Evolutionary conservation across 2,329 filamentous ascomycete genomes (phyloP).

Genomic region (Fusarium nisikadoi): DNA sequence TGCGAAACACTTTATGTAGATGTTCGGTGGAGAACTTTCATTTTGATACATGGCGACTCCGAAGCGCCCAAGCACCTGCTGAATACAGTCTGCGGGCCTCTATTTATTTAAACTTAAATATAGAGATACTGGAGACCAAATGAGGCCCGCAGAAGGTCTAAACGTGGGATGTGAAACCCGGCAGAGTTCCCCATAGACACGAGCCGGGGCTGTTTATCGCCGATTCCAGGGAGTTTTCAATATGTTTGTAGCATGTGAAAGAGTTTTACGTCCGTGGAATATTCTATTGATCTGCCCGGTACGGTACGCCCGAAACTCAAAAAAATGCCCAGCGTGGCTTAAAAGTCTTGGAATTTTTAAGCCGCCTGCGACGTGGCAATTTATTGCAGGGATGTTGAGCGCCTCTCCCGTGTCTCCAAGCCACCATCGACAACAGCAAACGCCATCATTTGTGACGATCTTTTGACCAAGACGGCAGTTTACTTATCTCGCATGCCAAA

Average conservation of each 20-base stretch:
- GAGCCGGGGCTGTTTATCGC: neutral
- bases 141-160: neutral
- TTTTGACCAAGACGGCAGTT: neutral
- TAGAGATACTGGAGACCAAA: neutral
- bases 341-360: neutral
- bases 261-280: neutral
- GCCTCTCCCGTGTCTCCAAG: neutral
- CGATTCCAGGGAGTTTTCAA: neutral
- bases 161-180: neutral
- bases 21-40: neutral
- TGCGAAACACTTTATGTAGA: neutral
- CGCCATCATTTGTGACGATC: neutral
- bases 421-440: neutral
- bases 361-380: neutral
- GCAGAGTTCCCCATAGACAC: neutral
- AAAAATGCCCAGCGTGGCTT: neutral
- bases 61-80: neutral
- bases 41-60: neutral
- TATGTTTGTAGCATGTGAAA: neutral
- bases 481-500: constrained; percentile 23
- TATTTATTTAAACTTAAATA: neutral
- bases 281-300: neutral
- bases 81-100: neutral
- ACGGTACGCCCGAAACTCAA: neutral
- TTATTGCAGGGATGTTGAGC: neutral